Conservation (phyloP, 306 rosid species). For the Dicorynia guianensis region DNA sequence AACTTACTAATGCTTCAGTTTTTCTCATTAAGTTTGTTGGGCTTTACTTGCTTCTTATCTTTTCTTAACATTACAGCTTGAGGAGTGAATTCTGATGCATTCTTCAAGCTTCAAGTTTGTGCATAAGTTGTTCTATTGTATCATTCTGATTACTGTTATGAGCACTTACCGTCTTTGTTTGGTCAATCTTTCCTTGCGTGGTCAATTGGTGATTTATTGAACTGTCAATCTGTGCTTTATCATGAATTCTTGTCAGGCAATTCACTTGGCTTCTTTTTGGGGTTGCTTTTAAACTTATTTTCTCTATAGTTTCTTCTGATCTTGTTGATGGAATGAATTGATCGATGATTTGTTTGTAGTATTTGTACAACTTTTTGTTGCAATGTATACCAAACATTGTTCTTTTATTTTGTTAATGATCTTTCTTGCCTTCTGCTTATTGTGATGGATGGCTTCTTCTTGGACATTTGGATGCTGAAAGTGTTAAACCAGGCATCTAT, state of each 20-base stretch:
- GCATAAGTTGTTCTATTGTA: neutral
- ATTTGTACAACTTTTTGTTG: constrained; percentile 2
- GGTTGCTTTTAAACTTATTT: constrained; percentile 8
- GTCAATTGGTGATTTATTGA: constrained; percentile 20
- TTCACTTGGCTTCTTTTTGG: constrained; percentile 31
- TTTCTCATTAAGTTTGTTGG: constrained; percentile 3
- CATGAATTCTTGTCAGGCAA: constrained; percentile 22
- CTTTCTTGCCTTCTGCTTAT: constrained; percentile 14
- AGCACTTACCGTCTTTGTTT: constrained; percentile 5
- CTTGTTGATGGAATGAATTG: constrained; percentile 29
- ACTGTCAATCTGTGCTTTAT: neutral
- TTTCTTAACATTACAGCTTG: constrained; percentile 31
- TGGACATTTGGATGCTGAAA: constrained; percentile 13
- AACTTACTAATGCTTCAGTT: constrained; percentile 22
- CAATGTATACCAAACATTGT: constrained; percentile 26
- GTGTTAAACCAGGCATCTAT: constrained; percentile 7
- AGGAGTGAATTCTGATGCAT: constrained; percentile 28
- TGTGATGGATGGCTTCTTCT: constrained; percentile 18
- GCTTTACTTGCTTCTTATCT: constrained; percentile 39
- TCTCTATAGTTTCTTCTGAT: constrained; percentile 30
- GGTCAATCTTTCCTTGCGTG: neutral
- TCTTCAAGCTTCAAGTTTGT: neutral
- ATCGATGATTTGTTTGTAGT: constrained; percentile 32
- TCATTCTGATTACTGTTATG: constrained; percentile 19
- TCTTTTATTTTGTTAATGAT: constrained; percentile 25